These are phyloP conservation scores for Ceratocystis lukuohia DNA, from an alignment of 2,329 filamentous ascomycete genomes.

Conservation along the genomic window DNA sequence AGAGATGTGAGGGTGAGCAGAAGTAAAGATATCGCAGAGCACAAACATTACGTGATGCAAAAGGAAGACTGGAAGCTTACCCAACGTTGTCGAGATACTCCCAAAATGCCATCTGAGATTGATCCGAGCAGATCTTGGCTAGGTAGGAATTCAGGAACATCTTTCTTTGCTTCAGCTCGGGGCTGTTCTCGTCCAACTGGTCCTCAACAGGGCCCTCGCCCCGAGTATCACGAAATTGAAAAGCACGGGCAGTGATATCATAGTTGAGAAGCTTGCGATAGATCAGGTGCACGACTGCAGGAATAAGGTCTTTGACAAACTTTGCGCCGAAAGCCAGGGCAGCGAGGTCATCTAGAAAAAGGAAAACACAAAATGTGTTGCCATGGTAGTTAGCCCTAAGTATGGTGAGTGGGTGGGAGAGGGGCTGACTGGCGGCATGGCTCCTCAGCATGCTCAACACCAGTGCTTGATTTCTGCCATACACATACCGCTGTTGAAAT, in stretches of 20 bases:
- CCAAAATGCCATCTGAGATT: conserved; percentile 65
- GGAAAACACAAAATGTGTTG: not conserved
- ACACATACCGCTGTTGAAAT: conserved; percentile 54
- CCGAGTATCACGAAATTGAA: conserved; percentile 48
- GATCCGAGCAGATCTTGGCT: conserved; percentile 60
- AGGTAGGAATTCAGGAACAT: conserved; percentile 67
- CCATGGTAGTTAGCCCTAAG: not conserved
- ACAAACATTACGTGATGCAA: not conserved
- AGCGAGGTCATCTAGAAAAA: conserved; percentile 51
- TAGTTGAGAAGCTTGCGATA: conserved; percentile 70
- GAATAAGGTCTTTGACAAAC: conserved; percentile 71
- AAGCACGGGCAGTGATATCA: conserved; percentile 69
- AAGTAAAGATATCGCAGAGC: not conserved
- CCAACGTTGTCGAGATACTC: conserved; percentile 74
- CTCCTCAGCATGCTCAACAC: not conserved
- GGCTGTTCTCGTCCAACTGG: conserved; percentile 51
- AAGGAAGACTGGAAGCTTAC: conserved; percentile 30
- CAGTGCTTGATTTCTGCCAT: too few species aligned
- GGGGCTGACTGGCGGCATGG: not conserved
- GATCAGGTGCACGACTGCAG: conserved; percentile 70
- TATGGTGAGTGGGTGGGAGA: not conserved
- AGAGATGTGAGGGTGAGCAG: not conserved
- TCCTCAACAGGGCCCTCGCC: conserved; percentile 55
- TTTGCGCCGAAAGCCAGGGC: conserved; percentile 56
- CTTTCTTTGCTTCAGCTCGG: conserved; percentile 64